phyloP scores from a whole-genome alignment of 2,329 filamentous ascomycete species.

The Neocucurbitaria cava region DNA sequence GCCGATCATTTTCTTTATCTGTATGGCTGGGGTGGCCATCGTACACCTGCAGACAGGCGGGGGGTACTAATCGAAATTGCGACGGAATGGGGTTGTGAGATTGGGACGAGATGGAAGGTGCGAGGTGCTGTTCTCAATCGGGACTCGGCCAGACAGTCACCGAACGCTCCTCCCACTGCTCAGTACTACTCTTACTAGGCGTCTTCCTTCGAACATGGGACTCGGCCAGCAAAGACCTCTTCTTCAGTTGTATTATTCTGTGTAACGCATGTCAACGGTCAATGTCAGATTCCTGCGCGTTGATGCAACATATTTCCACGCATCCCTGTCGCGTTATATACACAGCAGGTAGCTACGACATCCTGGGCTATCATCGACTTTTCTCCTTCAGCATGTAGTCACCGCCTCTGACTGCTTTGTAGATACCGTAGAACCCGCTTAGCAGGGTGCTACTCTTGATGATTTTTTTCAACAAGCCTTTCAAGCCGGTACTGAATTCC shows the following conservation, averaged over 20 bases:
- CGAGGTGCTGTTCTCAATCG: no score
- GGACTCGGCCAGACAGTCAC: no score
- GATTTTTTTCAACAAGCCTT: slow-evolving; percentile 28
- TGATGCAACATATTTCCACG: neutral
- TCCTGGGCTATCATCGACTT: neutral
- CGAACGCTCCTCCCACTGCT: neutral
- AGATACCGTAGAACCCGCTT: slow-evolving; percentile 50
- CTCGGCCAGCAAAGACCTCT: neutral
- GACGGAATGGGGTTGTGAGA: no score
- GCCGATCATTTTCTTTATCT: neutral
- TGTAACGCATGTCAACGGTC: neutral
- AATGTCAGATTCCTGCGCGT: neutral
- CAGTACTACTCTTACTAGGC: neutral
- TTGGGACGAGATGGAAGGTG: no score
- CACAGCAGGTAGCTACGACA: neutral
- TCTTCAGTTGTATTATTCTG: neutral
- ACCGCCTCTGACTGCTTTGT: slow-evolving; percentile 41
- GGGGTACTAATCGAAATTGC: neutral
- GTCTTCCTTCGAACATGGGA: neutral
- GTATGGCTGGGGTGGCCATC: neutral
- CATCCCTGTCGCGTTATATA: neutral
- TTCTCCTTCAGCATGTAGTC: slow-evolving; percentile 41
- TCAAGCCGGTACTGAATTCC: slow-evolving; percentile 25
- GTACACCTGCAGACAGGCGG: neutral
- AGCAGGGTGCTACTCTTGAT: slow-evolving; percentile 39